These are phyloP conservation scores for Stephanodiscus triporus DNA, from an alignment of 108 stramenopile species.

Conservation along the genomic window DNA sequence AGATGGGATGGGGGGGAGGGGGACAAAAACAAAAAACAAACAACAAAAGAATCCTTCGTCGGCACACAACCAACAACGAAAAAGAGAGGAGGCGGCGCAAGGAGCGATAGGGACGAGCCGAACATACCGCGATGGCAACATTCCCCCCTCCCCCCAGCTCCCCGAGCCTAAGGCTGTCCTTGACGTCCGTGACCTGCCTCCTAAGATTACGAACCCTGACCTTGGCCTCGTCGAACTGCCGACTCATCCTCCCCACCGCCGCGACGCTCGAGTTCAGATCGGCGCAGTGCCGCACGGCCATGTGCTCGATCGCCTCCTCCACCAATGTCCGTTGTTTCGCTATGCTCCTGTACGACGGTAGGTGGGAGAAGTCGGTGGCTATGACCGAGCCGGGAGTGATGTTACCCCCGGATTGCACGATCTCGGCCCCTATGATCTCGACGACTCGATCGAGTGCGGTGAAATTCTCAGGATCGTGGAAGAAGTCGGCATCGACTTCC, in stretches of 20 bases:
- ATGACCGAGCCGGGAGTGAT: neutral
- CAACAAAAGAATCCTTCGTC: too few relatives aligned
- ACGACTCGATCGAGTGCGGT: slow-evolving; percentile 82
- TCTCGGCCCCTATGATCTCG: slow-evolving; percentile 76
- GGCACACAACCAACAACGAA: too few relatives aligned
- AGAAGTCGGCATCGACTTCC: slow-evolving; percentile 80
- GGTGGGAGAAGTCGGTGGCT: slow-evolving; percentile 34
- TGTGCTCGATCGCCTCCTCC: slow-evolving; percentile 85
- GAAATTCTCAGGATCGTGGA: slow-evolving; percentile 71
- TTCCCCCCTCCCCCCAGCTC: slow-evolving; percentile 13
- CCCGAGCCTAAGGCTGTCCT: slow-evolving; percentile 63
- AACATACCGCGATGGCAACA: neutral
- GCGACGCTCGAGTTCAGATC: slow-evolving; percentile 84
- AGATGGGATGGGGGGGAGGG: too few relatives aligned
- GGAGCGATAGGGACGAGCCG: neutral
- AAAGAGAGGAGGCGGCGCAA: too few relatives aligned
- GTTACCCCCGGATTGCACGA: slow-evolving; percentile 22
- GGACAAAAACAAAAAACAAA: too few relatives aligned
- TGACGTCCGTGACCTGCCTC: slow-evolving; percentile 80
- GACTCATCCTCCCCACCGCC: slow-evolving; percentile 77
- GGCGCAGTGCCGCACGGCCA: slow-evolving; percentile 79
- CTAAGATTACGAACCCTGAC: slow-evolving; percentile 65
- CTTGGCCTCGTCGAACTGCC: slow-evolving; percentile 82
- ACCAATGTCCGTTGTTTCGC: slow-evolving; percentile 66
- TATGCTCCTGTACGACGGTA: slow-evolving; percentile 61